Evolutionary conservation across 805 yeast genomes (phyloP).

Genomic region (Candida corydali): DNA sequence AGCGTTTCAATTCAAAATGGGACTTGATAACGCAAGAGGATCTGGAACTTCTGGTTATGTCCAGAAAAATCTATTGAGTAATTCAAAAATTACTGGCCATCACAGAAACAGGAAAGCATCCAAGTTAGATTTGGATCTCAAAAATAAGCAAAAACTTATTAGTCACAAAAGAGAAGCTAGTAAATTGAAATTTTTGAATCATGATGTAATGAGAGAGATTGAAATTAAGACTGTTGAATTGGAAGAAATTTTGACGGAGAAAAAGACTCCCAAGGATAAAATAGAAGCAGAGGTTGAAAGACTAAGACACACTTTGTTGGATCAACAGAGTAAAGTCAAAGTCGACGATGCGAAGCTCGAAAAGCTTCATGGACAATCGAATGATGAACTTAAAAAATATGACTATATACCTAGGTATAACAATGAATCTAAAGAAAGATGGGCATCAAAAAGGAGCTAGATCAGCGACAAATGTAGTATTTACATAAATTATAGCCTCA

Average conservation of each 20-base stretch:
- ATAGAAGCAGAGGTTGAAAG: too few species aligned
- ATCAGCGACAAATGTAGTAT: too few species aligned
- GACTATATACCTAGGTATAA: constrained; percentile 3
- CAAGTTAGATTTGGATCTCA: neutral
- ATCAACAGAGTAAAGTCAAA: too few species aligned
- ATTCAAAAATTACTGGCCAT: constrained; percentile 16
- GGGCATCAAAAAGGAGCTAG: too few species aligned
- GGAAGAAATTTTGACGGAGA: constrained; percentile 50
- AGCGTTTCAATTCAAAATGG: too few species aligned
- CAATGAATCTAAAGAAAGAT: neutral
- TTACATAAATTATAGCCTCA: too few species aligned
- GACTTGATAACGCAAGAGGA: constrained; percentile 55
- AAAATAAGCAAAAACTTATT: constrained; percentile 5
- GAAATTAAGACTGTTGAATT: constrained; percentile 49
- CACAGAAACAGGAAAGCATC: constrained; percentile 8
- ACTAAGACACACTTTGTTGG: too few species aligned
- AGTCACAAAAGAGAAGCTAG: constrained; percentile 14
- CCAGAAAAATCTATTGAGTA: constrained; percentile 35
- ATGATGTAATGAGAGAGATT: constrained; percentile 32
- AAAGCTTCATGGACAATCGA: too few species aligned
- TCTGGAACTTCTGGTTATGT: constrained; percentile 62
- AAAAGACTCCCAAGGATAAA: constrained; percentile 29
- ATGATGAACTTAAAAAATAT: too few species aligned
- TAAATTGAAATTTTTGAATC: constrained; percentile 25
- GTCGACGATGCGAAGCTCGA: too few species aligned